Conservation (phyloP, 352 stramenopile genomes). For the Phytopythium ostracodes region DNA sequence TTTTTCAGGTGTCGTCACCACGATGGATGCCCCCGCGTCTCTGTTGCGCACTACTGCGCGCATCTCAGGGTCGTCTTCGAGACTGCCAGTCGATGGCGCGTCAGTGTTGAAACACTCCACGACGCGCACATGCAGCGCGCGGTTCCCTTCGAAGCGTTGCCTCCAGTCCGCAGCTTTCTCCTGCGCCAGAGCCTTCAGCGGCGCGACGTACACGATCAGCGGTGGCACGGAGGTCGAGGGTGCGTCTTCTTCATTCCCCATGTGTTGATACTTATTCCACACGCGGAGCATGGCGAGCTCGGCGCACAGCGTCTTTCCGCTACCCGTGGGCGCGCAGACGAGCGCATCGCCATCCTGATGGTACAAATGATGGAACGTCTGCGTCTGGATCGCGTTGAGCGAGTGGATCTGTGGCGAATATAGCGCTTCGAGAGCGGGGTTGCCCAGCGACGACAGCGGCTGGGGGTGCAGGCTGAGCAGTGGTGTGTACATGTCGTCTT, state of each 20-base stretch:
- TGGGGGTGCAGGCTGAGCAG: conserved; percentile 95
- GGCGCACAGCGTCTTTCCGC: conserved; percentile 96
- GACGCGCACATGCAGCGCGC: conserved; percentile 87
- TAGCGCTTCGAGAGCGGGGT: conserved; percentile 89
- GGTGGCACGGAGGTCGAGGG: not conserved
- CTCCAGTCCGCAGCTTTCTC: conserved; percentile 98
- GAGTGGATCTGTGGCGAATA: conserved; percentile 88
- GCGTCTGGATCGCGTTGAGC: conserved; percentile 96
- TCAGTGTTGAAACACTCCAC: conserved; percentile 64
- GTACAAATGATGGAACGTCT: conserved; percentile 97
- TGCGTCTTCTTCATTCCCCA: not conserved
- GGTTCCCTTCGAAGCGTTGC: conserved; percentile 82
- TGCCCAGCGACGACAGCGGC: conserved; percentile 90
- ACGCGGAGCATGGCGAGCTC: conserved; percentile 97
- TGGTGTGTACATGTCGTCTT: conserved; percentile 74
- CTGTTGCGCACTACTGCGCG: conserved; percentile 65
- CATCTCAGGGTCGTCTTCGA: conserved; percentile 1
- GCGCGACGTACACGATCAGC: conserved; percentile 97
- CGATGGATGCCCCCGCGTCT: conserved; percentile 75
- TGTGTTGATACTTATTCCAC: conserved; percentile 55
- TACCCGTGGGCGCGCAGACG: conserved; percentile 95
- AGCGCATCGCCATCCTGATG: conserved; percentile 95
- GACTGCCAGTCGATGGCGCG: not conserved
- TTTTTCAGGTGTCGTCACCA: conserved; percentile 98
- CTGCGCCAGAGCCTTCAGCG: conserved; percentile 95